phyloP scores from a whole-genome alignment of 352 stramenopile genomes.

The Phytophthora agathidicida region DNA sequence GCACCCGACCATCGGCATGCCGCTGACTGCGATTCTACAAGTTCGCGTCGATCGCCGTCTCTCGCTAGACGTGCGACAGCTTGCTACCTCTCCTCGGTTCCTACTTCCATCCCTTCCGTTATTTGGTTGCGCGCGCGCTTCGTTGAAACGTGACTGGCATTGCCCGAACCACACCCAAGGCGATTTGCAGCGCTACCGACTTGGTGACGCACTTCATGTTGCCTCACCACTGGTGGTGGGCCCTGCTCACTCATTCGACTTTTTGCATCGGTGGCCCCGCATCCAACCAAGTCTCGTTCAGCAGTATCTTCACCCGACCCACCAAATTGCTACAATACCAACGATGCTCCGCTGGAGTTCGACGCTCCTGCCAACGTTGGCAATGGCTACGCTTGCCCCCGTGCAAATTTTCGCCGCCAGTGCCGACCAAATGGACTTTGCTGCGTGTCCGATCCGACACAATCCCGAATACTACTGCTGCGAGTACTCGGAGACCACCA shows the following conservation, averaged over 20 bases:
- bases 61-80: too few relatives aligned
- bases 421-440: slow-evolving; percentile 37
- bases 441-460: slow-evolving; percentile 42
- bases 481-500: slow-evolving; percentile 33
- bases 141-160: slow-evolving; percentile 13
- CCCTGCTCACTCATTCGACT: slow-evolving; percentile 14
- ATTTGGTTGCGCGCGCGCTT: neutral
- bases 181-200: slow-evolving; percentile 6
- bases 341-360: slow-evolving; percentile 20
- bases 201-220: slow-evolving; percentile 1
- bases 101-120: neutral
- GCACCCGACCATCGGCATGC: too few relatives aligned
- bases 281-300: neutral
- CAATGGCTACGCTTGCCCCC: slow-evolving; percentile 10
- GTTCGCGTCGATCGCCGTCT: too few relatives aligned
- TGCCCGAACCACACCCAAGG: slow-evolving; percentile 4
- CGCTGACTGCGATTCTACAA: too few relatives aligned
- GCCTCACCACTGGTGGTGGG: neutral
- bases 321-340: neutral
- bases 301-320: neutral
- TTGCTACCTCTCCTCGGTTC: too few relatives aligned
- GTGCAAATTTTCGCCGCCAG: slow-evolving; percentile 10
- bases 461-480: slow-evolving; percentile 43
- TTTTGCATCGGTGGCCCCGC: too few relatives aligned
- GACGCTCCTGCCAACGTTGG: slow-evolving; percentile 5